Percentiles rank a stretch among this genome's conserved stretches.
Conservation (phyloP, 2,329 filamentous ascomycete species). For the Arthrobotrys iridis region DNA sequence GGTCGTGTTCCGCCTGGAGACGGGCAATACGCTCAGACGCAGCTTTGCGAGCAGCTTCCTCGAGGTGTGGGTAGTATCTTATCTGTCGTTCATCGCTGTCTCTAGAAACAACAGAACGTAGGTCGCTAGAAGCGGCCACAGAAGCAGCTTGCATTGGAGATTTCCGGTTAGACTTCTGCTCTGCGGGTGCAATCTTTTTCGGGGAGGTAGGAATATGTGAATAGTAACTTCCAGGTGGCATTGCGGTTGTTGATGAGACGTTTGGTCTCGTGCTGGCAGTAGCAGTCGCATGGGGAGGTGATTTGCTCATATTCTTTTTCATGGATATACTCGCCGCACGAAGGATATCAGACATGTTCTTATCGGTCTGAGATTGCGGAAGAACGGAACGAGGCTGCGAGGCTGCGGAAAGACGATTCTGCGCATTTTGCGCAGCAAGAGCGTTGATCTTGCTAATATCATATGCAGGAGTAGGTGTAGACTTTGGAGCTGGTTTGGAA, state of each 20-base stretch:
- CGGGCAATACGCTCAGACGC: conserved; percentile 42
- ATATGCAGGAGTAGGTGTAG: conserved; percentile 30
- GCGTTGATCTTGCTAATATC: conserved; percentile 52
- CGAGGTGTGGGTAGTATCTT: conserved; percentile 52
- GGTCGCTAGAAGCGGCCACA: conserved; percentile 29
- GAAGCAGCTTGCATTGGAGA: conserved; percentile 38
- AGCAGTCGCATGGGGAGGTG: conserved; percentile 7
- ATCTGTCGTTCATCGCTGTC: conserved; percentile 18
- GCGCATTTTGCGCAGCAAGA: conserved; percentile 44
- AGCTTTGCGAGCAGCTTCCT: conserved; percentile 51
- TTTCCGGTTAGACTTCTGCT: conserved; percentile 18
- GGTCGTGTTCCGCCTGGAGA: conserved; percentile 49
- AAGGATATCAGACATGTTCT: conserved; percentile 42
- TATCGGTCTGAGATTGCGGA: conserved; percentile 39
- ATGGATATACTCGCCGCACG: conserved; percentile 41
- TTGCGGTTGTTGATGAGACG: not conserved
- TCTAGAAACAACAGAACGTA: conserved; percentile 26
- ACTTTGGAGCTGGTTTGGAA: conserved; percentile 15
- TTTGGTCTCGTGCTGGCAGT: not conserved
- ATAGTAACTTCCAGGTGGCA: conserved; percentile 42
- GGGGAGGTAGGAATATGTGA: conserved; percentile 46
- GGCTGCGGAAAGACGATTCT: conserved; percentile 33
- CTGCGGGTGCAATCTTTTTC: conserved; percentile 1
- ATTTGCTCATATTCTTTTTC: conserved; percentile 45
- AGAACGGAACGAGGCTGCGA: conserved; percentile 18